Conservation (phyloP, 306 rosid genomes). For the Rosa multiflora region DNA sequence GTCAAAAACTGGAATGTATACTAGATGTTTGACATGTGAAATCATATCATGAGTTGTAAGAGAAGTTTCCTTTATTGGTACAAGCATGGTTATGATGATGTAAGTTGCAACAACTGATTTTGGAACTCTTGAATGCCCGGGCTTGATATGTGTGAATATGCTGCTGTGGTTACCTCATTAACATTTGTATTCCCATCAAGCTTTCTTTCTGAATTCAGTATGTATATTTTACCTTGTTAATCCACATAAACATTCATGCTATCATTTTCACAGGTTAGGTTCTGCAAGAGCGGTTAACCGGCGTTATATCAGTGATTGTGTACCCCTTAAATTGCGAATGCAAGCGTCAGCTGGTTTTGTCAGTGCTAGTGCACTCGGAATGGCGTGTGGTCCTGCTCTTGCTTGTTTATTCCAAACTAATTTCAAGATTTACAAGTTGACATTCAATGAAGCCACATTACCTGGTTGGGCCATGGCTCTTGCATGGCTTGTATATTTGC, state of each 20-base stretch:
- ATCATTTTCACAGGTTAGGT: constrained; percentile 39
- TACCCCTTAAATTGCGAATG: constrained; percentile 44
- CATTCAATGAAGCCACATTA: constrained; percentile 51
- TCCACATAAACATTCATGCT: neutral
- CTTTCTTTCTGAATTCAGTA: neutral
- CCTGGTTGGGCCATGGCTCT: constrained; percentile 58
- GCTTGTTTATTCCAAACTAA: constrained; percentile 42
- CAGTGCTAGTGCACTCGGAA: constrained; percentile 78
- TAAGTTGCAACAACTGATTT: neutral
- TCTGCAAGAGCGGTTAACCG: constrained; percentile 56
- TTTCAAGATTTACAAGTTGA: constrained; percentile 43
- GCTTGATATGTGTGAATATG: neutral
- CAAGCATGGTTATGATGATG: neutral
- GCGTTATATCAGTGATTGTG: constrained; percentile 55
- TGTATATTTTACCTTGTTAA: neutral
- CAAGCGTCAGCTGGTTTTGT: constrained; percentile 69
- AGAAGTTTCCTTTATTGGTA: neutral
- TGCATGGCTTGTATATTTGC: constrained; percentile 46
- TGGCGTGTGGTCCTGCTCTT: constrained; percentile 61
- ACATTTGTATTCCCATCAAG: neutral
- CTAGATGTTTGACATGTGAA: neutral
- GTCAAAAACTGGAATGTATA: neutral
- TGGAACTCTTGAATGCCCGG: neutral
- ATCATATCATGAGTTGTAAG: neutral
- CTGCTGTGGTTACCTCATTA: neutral